A percentile compares a stretch with the other conserved stretches of the same genome.
phyloP scores from a whole-genome alignment of 371 early-diverging fungal species.

The Mucor circinelloides region DNA sequence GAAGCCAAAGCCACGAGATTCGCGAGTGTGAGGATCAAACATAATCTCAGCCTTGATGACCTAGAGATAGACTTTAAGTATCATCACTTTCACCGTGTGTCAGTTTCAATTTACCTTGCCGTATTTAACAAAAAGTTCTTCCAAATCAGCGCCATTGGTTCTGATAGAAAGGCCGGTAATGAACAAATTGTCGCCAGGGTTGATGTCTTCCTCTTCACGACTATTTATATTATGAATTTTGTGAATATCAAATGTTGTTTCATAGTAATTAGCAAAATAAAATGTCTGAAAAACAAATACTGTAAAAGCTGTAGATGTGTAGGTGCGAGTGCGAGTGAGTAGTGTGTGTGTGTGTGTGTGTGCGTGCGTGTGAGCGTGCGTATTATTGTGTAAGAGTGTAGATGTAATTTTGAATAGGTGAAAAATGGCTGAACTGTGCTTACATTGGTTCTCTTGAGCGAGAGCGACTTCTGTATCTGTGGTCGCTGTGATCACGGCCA shows the following conservation, averaged over 20 bases:
- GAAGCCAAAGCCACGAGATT: constrained; percentile 87
- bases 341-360: constrained; percentile 3
- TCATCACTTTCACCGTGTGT: not conserved
- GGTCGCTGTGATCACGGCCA: constrained; percentile 43
- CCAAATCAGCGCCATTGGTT: constrained; percentile 67
- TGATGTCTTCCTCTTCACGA: constrained; percentile 43
- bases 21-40: constrained; percentile 81
- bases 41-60: constrained; percentile 74
- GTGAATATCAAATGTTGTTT: constrained; percentile 6
- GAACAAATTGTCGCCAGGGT: constrained; percentile 81
- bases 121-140: constrained; percentile 73
- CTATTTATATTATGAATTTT: not conserved
- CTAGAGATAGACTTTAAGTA: constrained; percentile 27
- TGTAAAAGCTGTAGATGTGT: constrained; percentile 9
- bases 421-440: constrained; percentile 12
- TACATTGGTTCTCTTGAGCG: constrained; percentile 46
- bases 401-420: not conserved
- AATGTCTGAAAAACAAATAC: not conserved
- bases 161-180: constrained; percentile 71
- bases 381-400: not conserved
- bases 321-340: not conserved
- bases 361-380: not conserved
- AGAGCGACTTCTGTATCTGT: constrained; percentile 56
- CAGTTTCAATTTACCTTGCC: constrained; percentile 57
- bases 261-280: not conserved